Conservation (phyloP, 2,329 filamentous ascomycete species). For the Bipolaris oryzae region DNA sequence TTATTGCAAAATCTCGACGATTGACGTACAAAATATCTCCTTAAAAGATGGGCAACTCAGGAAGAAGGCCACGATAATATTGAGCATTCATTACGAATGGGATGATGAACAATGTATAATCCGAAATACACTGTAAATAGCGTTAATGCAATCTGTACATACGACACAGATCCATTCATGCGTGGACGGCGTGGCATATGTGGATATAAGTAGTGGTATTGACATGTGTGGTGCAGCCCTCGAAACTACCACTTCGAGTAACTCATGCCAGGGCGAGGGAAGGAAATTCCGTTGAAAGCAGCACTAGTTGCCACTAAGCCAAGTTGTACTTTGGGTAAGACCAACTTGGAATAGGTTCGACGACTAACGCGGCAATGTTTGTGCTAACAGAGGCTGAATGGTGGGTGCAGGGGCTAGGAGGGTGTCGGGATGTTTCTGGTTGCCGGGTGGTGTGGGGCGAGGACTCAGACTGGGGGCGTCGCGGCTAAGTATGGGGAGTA, state of each 20-base stretch:
- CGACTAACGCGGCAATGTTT: no score
- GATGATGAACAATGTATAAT: not conserved
- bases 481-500: not conserved
- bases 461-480: not conserved
- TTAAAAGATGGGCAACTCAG: not conserved
- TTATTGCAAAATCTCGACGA: conserved; percentile 17
- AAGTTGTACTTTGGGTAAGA: not conserved
- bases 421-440: not conserved
- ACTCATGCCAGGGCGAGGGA: not conserved
- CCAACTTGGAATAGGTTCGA: not conserved
- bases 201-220: not conserved
- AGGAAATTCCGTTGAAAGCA: not conserved
- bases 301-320: conserved; percentile 5
- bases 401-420: not conserved
- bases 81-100: not conserved
- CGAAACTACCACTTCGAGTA: not conserved
- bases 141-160: not conserved
- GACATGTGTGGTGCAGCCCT: not conserved
- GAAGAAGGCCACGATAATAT: not conserved
- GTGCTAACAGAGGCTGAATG: no score
- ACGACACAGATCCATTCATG: not conserved
- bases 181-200: not conserved
- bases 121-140: not conserved
- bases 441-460: not conserved
- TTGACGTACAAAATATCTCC: conserved; percentile 22